Conservation (phyloP, 257 asterid species). For the Solanum tarapatanum region DNA sequence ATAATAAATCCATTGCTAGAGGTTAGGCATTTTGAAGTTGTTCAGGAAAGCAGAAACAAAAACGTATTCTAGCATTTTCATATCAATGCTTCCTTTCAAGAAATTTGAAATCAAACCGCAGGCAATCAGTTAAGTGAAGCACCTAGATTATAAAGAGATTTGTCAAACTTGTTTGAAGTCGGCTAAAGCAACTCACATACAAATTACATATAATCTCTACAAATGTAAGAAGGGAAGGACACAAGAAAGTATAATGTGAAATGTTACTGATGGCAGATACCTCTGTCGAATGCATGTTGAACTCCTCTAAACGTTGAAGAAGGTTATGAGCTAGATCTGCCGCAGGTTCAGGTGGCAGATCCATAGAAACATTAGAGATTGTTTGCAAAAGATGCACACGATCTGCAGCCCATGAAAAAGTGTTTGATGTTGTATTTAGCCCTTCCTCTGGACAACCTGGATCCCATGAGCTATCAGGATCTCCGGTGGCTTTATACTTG, state of each 20-base stretch:
- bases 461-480: conserved; percentile 25
- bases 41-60: neutral
- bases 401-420: conserved; percentile 77
- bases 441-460: conserved; percentile 22
- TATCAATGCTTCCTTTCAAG: neutral
- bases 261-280: conserved; percentile 22
- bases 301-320: conserved; percentile 68
- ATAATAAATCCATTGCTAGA: neutral
- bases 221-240: neutral
- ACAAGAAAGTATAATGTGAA: neutral
- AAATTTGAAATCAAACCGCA: neutral
- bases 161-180: neutral
- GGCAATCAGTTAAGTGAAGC: neutral
- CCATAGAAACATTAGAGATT: conserved; percentile 70
- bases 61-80: neutral
- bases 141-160: neutral
- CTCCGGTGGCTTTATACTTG: conserved; percentile 34
- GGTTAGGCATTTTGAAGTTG: neutral
- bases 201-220: neutral
- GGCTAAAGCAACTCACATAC: neutral
- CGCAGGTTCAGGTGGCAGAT: conserved; percentile 79
- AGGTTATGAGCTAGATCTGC: conserved; percentile 81
- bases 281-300: conserved; percentile 93
- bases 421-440: conserved; percentile 36
- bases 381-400: conserved; percentile 91